Conservation (phyloP, 768 basidiomycete species). For the Suillus discolor region DNA sequence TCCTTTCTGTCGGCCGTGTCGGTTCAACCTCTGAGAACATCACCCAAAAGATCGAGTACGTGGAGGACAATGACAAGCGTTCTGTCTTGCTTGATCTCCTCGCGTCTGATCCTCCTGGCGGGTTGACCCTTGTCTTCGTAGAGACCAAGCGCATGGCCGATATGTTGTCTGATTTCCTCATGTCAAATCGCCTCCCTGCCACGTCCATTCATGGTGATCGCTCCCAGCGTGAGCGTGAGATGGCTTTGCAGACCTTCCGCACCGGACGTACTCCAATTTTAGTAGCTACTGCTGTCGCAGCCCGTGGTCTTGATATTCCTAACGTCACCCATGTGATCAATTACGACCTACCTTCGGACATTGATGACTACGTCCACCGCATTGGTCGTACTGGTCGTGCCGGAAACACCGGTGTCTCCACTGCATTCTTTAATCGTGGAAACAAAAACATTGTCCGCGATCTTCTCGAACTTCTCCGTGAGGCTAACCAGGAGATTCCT, state of each 20-base stretch:
- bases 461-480: conserved; percentile 88
- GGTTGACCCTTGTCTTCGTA: conserved; percentile 94
- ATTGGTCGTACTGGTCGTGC: conserved; percentile 99
- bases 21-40: conserved; percentile 99
- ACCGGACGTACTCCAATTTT: conserved; percentile 93
- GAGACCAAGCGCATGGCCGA: conserved; percentile 99
- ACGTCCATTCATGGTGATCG: conserved; percentile 99
- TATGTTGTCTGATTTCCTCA: conserved; percentile 94
- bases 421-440: conserved; percentile 94
- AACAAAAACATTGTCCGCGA: conserved; percentile 93
- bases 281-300: conserved; percentile 98
- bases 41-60: conserved; percentile 98
- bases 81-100: conserved; percentile 95
- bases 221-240: conserved; percentile 96
- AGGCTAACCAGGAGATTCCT: conserved; percentile 96
- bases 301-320: conserved; percentile 98
- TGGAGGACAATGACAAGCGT: conserved; percentile 96
- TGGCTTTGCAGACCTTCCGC: conserved; percentile 93
- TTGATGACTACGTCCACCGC: conserved; percentile 99
- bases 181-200: conserved; percentile 78
- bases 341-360: conserved; percentile 96
- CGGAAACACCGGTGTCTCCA: conserved; percentile 94
- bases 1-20: conserved; percentile 97
- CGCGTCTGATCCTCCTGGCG: conserved; percentile 66
- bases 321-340: conserved; percentile 99